Percentiles rank a stretch among this genome's conserved stretches.
phyloP scores from a whole-genome alignment of 1,284 basidiomycete genomes.

The Apiotrichum porosum region DNA sequence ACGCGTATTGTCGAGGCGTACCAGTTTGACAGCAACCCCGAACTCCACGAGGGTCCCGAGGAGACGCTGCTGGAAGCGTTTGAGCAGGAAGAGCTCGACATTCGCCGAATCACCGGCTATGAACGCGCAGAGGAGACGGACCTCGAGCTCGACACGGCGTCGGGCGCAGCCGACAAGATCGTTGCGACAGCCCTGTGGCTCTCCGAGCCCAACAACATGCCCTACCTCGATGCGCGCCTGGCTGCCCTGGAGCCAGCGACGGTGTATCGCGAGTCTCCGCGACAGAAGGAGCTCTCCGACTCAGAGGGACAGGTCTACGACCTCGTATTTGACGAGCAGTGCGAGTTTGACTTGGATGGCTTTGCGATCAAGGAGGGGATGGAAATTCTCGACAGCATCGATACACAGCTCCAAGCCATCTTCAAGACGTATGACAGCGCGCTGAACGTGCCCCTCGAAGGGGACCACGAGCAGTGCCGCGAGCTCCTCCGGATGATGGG shows the following conservation, averaged over 20 bases:
- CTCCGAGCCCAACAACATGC: background rate
- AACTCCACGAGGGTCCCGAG: background rate
- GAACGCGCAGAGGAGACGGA: background rate
- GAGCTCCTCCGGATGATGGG: constrained; percentile 65
- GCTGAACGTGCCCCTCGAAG: constrained; percentile 29
- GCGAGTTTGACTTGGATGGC: background rate
- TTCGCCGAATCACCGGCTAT: background rate
- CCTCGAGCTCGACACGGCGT: background rate
- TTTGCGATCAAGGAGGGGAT: background rate
- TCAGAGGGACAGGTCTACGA: constrained; percentile 34
- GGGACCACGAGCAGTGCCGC: constrained; percentile 36
- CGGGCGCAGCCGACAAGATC: background rate
- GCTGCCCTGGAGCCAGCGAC: constrained; percentile 20
- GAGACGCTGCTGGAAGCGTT: constrained; percentile 6
- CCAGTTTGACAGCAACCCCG: constrained; percentile 14
- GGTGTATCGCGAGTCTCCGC: constrained; percentile 31
- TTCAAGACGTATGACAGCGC: constrained; percentile 23
- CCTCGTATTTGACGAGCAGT: constrained; percentile 1
- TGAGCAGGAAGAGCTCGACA: constrained; percentile 5
- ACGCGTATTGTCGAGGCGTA: constrained; percentile 1
- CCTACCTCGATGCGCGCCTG: constrained; percentile 25
- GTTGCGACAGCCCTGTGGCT: background rate
- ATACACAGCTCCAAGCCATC: constrained; percentile 15
- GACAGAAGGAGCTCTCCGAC: constrained; percentile 32
- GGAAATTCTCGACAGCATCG: constrained; percentile 17